Evolutionary conservation across 176 grass and related monocot species (phyloP), one percentile per base, ranked within the genome.

Genomic region (Aegilops sharonensis): DNA sequence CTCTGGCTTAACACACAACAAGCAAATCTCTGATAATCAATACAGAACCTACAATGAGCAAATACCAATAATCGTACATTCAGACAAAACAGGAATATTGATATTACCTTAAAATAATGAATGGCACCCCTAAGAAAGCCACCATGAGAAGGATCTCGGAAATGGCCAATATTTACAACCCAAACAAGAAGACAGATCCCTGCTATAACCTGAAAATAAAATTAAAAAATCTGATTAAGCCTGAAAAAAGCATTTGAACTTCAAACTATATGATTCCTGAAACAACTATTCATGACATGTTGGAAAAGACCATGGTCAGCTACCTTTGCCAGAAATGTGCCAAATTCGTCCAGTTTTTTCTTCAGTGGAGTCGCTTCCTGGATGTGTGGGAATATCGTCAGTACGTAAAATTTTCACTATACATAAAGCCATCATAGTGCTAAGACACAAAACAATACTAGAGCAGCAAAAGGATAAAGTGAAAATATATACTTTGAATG

Each of bases 131-230:
- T 89, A 83, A 98, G 63, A 88, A 95, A 88, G 71, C 97, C 97
- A 86, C 97, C 97, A 69, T 98, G 97, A 84, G 92, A 90, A 89
- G 94, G 94, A 90, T 98, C 97, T 29, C 47, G 87, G 43, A 98
- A 98, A 91, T 98, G 97, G 18, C 97, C 97, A 83, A 98, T 98
- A 87, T 98, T 98, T 86, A 98, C 97, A 89, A 94, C 80, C 97
- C 97, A 98, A 81, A 98, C 97, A 82, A 98, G 93, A 47, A 98
- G 81, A 89, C 97, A 98, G 67, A 98, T 98, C 60, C 92, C 97
- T 80, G 97, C 97, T 85, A 98, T 98, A 56, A 98, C 94, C 97
- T 98, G 84, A 75, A 92, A 87, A 79, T 48, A 75, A 68, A 52
- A 89, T 45, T 14, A 39, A 62, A 66, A 17, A 32, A 62, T 75